phyloP scores from a whole-genome alignment of 1,139 yeast species.

The Eremothecium sinecaudum region DNA sequence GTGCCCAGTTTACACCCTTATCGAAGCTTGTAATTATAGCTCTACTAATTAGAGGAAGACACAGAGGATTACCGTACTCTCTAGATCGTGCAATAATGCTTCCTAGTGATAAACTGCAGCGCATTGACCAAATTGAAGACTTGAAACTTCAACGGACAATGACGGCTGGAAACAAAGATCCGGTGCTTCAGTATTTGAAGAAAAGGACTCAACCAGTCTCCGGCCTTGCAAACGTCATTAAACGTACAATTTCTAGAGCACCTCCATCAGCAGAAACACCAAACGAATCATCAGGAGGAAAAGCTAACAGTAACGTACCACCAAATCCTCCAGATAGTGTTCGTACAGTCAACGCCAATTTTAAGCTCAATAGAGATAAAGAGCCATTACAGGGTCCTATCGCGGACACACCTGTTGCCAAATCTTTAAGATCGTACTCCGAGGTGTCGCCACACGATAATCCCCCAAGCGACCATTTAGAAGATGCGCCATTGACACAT shows the following conservation, averaged over 20 bases:
- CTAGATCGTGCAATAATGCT: constrained; percentile 90
- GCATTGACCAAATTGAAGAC: constrained; percentile 61
- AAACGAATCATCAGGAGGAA: no score
- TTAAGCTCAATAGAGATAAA: no score
- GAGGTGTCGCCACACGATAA: no score
- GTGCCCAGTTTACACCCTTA: constrained; percentile 58
- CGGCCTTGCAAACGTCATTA: neutral
- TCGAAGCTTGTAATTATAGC: constrained; percentile 82
- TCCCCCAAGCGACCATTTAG: no score
- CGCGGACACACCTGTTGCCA: no score
- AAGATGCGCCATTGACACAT: no score
- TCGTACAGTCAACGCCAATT: no score
- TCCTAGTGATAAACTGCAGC: constrained; percentile 60
- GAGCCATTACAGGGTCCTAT: no score
- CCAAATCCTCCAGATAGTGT: no score
- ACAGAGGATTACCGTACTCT: constrained; percentile 90
- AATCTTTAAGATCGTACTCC: no score
- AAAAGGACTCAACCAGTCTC: constrained; percentile 7
- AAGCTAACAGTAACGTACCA: no score
- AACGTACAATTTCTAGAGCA: constrained; percentile 3
- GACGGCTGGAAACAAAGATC: constrained; percentile 24
- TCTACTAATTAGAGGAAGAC: constrained; percentile 89
- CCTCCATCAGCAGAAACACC: no score
- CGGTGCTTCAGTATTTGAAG: constrained; percentile 11
- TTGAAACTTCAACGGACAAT: constrained; percentile 19